Evolutionary conservation across 371 early-diverging fungal genomes (phyloP).

Genomic region (Saksenaea oblongispora): DNA sequence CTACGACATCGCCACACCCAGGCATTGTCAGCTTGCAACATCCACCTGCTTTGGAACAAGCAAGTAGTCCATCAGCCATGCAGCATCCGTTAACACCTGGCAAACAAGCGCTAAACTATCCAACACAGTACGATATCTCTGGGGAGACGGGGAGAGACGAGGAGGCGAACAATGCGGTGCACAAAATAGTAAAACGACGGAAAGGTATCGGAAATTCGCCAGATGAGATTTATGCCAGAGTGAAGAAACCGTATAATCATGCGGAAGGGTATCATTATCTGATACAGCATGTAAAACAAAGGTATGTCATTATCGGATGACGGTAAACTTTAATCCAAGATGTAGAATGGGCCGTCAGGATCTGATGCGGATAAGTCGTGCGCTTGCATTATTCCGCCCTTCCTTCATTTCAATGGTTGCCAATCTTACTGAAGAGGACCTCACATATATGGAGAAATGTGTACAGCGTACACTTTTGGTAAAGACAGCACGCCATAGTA

Average conservation of each 20-base stretch:
- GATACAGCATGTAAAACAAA: conserved; percentile 63
- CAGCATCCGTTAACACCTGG: not conserved
- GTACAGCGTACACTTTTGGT: conserved; percentile 58
- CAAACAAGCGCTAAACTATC: conserved; percentile 13
- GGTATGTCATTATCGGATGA: conserved; percentile 44
- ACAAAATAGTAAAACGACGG: conserved; percentile 18
- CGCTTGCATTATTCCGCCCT: conserved; percentile 82
- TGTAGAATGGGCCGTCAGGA: conserved; percentile 76
- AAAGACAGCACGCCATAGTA: conserved; percentile 1
- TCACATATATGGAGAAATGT: conserved; percentile 88
- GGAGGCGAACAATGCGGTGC: not conserved
- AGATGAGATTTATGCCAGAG: conserved; percentile 69
- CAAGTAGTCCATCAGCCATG: not conserved
- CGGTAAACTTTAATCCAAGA: conserved; percentile 37
- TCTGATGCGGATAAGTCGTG: conserved; percentile 77
- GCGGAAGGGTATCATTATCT: conserved; percentile 82
- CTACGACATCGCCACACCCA: not conserved
- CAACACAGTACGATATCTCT: not conserved
- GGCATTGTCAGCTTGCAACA: not conserved
- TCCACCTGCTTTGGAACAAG: not conserved
- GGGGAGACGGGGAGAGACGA: not conserved
- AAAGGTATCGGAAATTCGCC: conserved; percentile 44
- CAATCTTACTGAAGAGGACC: conserved; percentile 80
- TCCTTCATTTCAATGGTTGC: conserved; percentile 82
- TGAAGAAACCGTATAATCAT: conserved; percentile 76